Evolutionary conservation across 2,329 filamentous ascomycete species (phyloP).

Genomic region (Penicillium freii): DNA sequence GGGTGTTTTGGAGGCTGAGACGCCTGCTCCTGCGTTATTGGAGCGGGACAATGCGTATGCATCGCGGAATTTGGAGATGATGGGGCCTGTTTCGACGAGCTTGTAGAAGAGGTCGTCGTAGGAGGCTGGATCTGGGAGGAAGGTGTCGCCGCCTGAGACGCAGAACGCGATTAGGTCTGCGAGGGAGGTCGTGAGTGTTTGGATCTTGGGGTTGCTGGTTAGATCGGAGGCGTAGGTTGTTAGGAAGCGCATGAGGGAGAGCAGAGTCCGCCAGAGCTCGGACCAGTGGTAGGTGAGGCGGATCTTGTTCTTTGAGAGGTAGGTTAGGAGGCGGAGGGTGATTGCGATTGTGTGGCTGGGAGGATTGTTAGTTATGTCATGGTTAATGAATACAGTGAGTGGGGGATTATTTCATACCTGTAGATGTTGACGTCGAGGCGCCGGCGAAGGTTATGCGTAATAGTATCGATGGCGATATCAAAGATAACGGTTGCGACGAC

Average conservation of each 20-base stretch:
- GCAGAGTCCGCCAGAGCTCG: slow-evolving; percentile 84
- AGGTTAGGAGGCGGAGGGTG: slow-evolving; percentile 76
- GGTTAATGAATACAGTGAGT: background rate
- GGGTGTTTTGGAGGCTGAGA: slow-evolving; percentile 14
- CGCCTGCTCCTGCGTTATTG: slow-evolving; percentile 43
- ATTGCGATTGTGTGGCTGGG: slow-evolving; percentile 70
- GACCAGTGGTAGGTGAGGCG: slow-evolving; percentile 91
- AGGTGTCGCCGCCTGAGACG: slow-evolving; percentile 82
- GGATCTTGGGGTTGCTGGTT: slow-evolving; percentile 65
- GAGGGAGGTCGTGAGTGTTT: slow-evolving; percentile 70
- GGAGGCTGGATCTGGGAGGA: slow-evolving; percentile 78
- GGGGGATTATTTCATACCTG: slow-evolving; percentile 45
- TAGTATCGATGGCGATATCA: slow-evolving; percentile 83
- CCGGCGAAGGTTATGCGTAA: slow-evolving; percentile 89
- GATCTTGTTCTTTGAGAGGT: slow-evolving; percentile 76
- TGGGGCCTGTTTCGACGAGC: slow-evolving; percentile 84
- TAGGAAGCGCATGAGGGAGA: slow-evolving; percentile 85
- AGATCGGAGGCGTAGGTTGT: slow-evolving; percentile 82
- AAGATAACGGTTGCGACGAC: slow-evolving; percentile 73
- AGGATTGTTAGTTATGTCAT: slow-evolving; percentile 1
- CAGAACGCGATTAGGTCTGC: slow-evolving; percentile 81
- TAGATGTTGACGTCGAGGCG: slow-evolving; percentile 84
- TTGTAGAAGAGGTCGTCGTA: slow-evolving; percentile 99
- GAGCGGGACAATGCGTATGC: slow-evolving; percentile 47
- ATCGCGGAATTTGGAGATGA: slow-evolving; percentile 76